These are phyloP conservation scores for Trametes elegans DNA, from an alignment of 768 basidiomycete species.

Conservation along the genomic window DNA sequence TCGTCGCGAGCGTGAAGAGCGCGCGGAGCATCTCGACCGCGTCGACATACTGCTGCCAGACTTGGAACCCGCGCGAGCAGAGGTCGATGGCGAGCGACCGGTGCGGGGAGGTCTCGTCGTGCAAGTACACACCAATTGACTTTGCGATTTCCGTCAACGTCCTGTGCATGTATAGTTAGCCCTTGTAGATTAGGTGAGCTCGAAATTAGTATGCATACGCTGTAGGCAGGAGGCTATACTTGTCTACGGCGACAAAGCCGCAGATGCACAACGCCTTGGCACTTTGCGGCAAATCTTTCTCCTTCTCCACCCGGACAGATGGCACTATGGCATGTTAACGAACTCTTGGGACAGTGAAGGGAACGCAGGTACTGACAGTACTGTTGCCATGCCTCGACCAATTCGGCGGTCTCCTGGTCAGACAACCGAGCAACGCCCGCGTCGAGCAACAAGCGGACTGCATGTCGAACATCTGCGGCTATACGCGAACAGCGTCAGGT, in stretches of 20 bases:
- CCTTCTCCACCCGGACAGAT: conserved; percentile 43
- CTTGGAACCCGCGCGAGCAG: conserved; percentile 85
- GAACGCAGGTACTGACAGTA: conserved; percentile 46
- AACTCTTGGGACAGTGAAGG: not conserved
- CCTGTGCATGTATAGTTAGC: conserved; percentile 37
- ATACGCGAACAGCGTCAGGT: not conserved
- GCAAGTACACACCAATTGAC: conserved; percentile 75
- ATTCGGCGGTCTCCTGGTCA: conserved; percentile 58
- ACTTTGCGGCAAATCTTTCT: conserved; percentile 55
- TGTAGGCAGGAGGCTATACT: conserved; percentile 71
- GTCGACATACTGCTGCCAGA: conserved; percentile 95
- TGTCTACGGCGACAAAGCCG: conserved; percentile 79
- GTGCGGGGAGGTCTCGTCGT: conserved; percentile 66
- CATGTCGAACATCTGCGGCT: conserved; percentile 71
- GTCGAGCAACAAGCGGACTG: conserved; percentile 78
- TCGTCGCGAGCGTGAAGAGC: conserved; percentile 79
- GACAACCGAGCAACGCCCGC: conserved; percentile 64
- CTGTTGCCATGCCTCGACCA: conserved; percentile 66
- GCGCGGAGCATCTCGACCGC: conserved; percentile 84
- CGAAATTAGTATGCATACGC: conserved; percentile 44
- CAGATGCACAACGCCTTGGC: conserved; percentile 78
- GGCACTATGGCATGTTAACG: not conserved
- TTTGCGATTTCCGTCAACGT: conserved; percentile 81
- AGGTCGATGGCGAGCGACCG: conserved; percentile 82
- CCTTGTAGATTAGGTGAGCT: no score